phyloP scores from a whole-genome alignment of 2,329 filamentous ascomycete species.

The Fusarium sp. region DNA sequence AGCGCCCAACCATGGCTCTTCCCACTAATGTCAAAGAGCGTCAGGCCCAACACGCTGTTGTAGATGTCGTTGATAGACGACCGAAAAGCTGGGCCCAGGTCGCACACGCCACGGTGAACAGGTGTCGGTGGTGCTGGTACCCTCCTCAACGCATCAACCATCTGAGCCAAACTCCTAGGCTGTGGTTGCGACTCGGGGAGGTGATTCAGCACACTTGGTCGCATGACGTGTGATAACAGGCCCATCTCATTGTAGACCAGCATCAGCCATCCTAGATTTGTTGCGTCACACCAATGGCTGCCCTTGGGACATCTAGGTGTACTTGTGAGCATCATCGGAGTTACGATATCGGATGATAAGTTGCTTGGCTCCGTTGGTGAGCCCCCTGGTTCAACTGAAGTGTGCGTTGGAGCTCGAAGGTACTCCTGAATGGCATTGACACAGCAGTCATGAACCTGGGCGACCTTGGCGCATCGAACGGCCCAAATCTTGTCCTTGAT shows the following conservation, averaged over 20 bases:
- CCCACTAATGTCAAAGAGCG: slow-evolving; percentile 61
- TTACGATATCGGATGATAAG: slow-evolving; percentile 27
- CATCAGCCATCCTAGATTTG: slow-evolving; percentile 67
- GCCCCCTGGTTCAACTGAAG: slow-evolving; percentile 25
- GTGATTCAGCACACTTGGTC: slow-evolving; percentile 43
- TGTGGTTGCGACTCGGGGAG: slow-evolving; percentile 43
- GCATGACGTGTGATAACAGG: slow-evolving; percentile 56
- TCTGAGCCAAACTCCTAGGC: slow-evolving; percentile 57
- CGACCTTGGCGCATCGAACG: slow-evolving; percentile 61
- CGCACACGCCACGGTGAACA: slow-evolving; percentile 59
- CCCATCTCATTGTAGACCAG: slow-evolving; percentile 62
- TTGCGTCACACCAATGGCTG: slow-evolving; percentile 63
- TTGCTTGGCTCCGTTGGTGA: slow-evolving; percentile 38
- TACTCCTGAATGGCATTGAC: slow-evolving; percentile 59
- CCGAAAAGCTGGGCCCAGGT: slow-evolving; percentile 61
- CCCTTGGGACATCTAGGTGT: slow-evolving; percentile 62
- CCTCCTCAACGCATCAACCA: slow-evolving; percentile 57
- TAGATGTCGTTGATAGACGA: slow-evolving; percentile 62
- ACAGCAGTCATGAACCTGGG: slow-evolving; percentile 62
- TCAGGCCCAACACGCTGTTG: slow-evolving; percentile 62
- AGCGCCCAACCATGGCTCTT: slow-evolving; percentile 63
- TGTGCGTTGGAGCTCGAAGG: slow-evolving; percentile 47
- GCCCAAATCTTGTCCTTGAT: slow-evolving; percentile 63
- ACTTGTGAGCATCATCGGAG: slow-evolving; percentile 48
- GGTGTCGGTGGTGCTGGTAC: slow-evolving; percentile 59